A percentile compares a stretch with the other conserved stretches of the same genome.
These are phyloP conservation scores for Sodiomyces alkalinus DNA, from an alignment of 2,329 filamentous ascomycete species.

Conservation along the genomic window DNA sequence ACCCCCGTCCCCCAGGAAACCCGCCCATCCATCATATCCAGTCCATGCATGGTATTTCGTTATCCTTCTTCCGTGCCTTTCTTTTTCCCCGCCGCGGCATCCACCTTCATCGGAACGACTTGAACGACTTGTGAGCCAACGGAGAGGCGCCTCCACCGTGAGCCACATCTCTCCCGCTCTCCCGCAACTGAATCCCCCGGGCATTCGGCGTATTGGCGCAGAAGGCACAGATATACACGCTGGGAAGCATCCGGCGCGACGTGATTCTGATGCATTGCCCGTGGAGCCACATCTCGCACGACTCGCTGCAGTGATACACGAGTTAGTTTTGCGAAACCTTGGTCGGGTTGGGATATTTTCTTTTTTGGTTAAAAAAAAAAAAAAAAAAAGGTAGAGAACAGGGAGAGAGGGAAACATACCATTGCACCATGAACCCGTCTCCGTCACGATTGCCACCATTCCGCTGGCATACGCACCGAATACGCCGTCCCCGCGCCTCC, in stretches of 20 bases:
- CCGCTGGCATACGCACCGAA: conserved; percentile 42
- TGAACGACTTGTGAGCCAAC: conserved; percentile 28
- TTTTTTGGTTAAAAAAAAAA: too few species aligned
- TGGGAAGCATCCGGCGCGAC: conserved; percentile 38
- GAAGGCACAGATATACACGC: conserved; percentile 48
- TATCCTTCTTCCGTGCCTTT: not conserved
- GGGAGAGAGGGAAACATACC: conserved; percentile 27
- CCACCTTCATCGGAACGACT: conserved; percentile 24
- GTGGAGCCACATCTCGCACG: conserved; percentile 51
- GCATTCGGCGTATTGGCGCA: conserved; percentile 45
- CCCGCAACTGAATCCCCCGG: conserved; percentile 30
- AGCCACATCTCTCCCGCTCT: conserved; percentile 19
- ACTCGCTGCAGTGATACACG: conserved; percentile 29
- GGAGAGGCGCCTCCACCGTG: conserved; percentile 20
- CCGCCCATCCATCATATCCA: not conserved
- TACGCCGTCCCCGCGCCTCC: conserved; percentile 22
- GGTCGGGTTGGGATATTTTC: not conserved
- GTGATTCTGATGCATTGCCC: conserved; percentile 44
- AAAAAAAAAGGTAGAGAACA: too few species aligned
- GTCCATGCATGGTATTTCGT: not conserved
- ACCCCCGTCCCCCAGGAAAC: too few species aligned
- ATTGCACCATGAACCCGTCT: conserved; percentile 45
- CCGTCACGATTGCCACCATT: conserved; percentile 25
- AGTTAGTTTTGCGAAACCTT: not conserved
- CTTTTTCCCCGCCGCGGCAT: not conserved